Evolutionary conservation across 345 rosid genomes (phyloP), one percentile per base, ranked within the genome.

Genomic region (Lepidium africanum): DNA sequence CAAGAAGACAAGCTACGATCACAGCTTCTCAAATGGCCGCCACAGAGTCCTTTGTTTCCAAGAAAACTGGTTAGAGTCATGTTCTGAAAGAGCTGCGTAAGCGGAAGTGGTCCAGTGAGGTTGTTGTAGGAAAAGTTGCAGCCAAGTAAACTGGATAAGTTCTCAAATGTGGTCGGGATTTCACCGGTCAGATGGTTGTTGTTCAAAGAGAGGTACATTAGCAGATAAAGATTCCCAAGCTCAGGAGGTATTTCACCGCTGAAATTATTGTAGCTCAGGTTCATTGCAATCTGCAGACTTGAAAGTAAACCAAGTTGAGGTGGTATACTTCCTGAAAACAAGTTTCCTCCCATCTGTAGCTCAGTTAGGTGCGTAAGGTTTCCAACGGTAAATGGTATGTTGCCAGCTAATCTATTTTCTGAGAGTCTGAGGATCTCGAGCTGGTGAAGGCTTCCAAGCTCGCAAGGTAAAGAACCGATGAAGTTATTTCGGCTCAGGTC

Each of bases 41-140:
- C 98, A 43, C 99, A 94, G 45, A 94, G 92, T 37, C 87, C 96
- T 47, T 59, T 73, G 75, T 94, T 91, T 52, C 92, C 91, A 7
- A 79, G 38, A 70, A 86, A 94, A 77, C 97, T 81, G 48, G 70
- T 78, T 2, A 46, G 61, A 36, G 82, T 81, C 86, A 85, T 83
- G 77, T 78, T 87, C 77, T 81, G 84, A 69, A 89, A 87, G 59
- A 87, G 78, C 7, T 77, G 69, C 40, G 71, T 39, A 4, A 82
- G 51, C 14, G 99, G 99, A 15, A 94, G 54, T 38, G 91, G 82
- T 30, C 99, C 97, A 0, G 74, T 79, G 17, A 94, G 79, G 74
- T 91, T 79, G 74, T 94, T 94, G 92, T 80, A 81, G 6, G 99
- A 94, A 53, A 94, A 87, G 84, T 94, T 91, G 88, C 96, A 94